Conservation (phyloP, 352 stramenopile genomes). For the Blastocystis sp. region DNA sequence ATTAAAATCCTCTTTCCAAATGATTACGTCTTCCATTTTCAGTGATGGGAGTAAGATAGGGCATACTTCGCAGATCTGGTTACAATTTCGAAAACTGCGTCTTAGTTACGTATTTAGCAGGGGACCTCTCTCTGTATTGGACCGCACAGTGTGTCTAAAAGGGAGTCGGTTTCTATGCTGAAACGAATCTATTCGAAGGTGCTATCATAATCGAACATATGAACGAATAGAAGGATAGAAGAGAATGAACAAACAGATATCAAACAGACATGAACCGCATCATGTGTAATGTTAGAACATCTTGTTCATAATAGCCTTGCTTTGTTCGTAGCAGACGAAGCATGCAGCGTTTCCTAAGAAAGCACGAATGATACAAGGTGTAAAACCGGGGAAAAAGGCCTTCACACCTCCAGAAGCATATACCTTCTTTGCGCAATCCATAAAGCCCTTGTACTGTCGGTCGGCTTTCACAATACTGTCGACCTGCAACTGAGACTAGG, state of each 20-base stretch:
- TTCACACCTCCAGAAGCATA: constrained; percentile 56
- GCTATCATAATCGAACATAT: neutral
- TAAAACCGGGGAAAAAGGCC: constrained; percentile 63
- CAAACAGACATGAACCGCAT: too few species aligned
- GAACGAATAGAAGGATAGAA: neutral
- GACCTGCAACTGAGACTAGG: constrained; percentile 33
- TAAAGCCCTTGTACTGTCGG: constrained; percentile 63
- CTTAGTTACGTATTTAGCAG: too few species aligned
- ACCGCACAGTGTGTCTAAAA: too few species aligned
- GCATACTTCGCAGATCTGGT: neutral
- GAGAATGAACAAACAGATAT: neutral
- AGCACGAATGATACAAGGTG: constrained; percentile 66
- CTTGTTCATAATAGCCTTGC: constrained; percentile 63
- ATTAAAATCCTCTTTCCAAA: neutral
- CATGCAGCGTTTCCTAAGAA: constrained; percentile 64
- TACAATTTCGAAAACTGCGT: too few species aligned
- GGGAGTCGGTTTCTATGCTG: neutral
- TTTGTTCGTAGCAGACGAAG: constrained; percentile 66
- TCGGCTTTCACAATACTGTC: constrained; percentile 62
- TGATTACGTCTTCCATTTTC: constrained; percentile 55
- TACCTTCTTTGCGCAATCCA: constrained; percentile 63
- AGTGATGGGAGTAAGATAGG: constrained; percentile 50
- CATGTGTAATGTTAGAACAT: constrained; percentile 41
- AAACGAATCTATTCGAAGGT: neutral
- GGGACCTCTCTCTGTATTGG: too few species aligned